Evolutionary conservation across 2,329 filamentous ascomycete species (phyloP).

Genomic region (Zasmidium cellare): DNA sequence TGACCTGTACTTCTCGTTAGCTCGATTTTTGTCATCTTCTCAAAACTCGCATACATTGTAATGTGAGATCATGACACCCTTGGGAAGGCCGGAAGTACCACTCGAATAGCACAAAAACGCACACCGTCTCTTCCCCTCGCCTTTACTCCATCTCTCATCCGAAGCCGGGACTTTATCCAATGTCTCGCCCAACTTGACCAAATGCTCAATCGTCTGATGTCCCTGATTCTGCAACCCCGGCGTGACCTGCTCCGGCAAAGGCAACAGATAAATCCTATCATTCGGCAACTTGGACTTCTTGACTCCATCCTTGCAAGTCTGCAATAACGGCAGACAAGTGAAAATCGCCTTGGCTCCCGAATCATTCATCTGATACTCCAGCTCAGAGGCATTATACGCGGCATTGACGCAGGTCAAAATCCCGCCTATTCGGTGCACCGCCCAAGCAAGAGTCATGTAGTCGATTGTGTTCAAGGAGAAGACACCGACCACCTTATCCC

Average conservation of each 20-base stretch:
- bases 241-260: slow-evolving; percentile 59
- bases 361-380: slow-evolving; percentile 70
- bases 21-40: not conserved
- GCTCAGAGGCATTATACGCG: slow-evolving; percentile 67
- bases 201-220: slow-evolving; percentile 66
- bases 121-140: slow-evolving; percentile 66
- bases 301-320: slow-evolving; percentile 65
- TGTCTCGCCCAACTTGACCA: slow-evolving; percentile 61
- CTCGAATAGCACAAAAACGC: slow-evolving; percentile 80
- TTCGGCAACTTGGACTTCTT: slow-evolving; percentile 63
- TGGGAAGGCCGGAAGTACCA: slow-evolving; percentile 74
- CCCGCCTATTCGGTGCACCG: slow-evolving; percentile 72
- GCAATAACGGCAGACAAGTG: slow-evolving; percentile 67
- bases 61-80: slow-evolving; percentile 78
- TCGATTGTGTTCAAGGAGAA: slow-evolving; percentile 86
- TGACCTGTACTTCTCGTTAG: slow-evolving; percentile 46
- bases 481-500: slow-evolving; percentile 76
- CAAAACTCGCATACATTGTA: slow-evolving; percentile 52
- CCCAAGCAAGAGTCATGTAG: slow-evolving; percentile 70
- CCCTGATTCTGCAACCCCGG: slow-evolving; percentile 50
- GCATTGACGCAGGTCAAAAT: slow-evolving; percentile 74
- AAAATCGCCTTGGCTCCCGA: slow-evolving; percentile 70
- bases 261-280: slow-evolving; percentile 67
- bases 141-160: slow-evolving; percentile 60
- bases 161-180: slow-evolving; percentile 52